Conservation (phyloP, 441 rosid genomes). For the Omphalea diandra region DNA sequence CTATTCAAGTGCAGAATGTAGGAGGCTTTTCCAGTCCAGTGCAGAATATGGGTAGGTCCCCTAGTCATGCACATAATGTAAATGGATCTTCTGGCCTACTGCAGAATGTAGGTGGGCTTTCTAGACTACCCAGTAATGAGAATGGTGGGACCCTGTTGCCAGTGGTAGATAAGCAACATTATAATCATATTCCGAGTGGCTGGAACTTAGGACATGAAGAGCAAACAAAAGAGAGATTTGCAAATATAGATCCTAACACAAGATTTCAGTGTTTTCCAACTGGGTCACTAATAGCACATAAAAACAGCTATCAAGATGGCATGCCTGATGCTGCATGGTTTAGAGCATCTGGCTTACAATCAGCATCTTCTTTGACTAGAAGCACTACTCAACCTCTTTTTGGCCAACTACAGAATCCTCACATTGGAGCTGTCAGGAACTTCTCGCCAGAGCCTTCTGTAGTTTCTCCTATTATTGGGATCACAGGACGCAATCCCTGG, state of each 20-base stretch:
- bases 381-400: conserved; percentile 19
- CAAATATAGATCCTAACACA: not conserved
- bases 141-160: not conserved
- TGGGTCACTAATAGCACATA: not conserved
- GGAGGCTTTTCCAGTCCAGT: not conserved
- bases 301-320: not conserved
- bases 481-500: not conserved
- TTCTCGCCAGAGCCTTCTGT: conserved; percentile 13
- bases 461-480: too few species aligned
- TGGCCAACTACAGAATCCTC: conserved; percentile 13
- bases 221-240: not conserved
- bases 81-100: not conserved
- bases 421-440: conserved; percentile 6
- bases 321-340: conserved; percentile 15
- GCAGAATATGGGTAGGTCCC: not conserved
- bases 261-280: conserved; percentile 10
- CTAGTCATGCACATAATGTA: not conserved
- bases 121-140: not conserved
- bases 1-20: not conserved
- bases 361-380: conserved; percentile 25
- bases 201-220: conserved; percentile 8
- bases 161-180: not conserved
- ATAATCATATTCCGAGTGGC: not conserved
- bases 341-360: conserved; percentile 6
- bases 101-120: not conserved